Evolutionary conservation across 2,329 filamentous ascomycete species (phyloP).

Genomic region (Monosporascus cannonballus): DNA sequence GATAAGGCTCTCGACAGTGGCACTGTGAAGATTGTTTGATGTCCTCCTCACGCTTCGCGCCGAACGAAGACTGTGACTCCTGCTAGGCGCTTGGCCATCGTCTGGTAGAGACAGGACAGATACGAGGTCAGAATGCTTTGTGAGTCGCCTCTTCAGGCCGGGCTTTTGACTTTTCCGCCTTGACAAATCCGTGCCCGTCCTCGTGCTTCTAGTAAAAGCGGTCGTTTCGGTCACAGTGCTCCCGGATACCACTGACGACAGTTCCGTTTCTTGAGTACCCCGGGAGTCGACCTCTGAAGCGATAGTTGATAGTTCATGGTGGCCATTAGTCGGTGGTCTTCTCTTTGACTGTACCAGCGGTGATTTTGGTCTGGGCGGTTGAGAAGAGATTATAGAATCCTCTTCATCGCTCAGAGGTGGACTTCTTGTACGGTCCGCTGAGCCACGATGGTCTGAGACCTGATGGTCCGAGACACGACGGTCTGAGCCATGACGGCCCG

Average conservation of each 20-base stretch:
- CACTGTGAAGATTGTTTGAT: conserved; percentile 58
- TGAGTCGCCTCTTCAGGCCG: conserved; percentile 67
- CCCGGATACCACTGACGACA: conserved; percentile 43
- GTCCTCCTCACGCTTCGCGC: conserved; percentile 72
- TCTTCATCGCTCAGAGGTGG: conserved; percentile 8
- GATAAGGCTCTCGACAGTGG: conserved; percentile 70
- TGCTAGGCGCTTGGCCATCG: conserved; percentile 46
- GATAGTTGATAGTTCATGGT: conserved; percentile 53
- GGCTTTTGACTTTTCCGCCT: conserved; percentile 42
- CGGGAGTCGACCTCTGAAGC: conserved; percentile 42
- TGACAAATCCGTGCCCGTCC: conserved; percentile 28
- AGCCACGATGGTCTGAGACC: conserved; percentile 1
- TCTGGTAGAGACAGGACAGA: conserved; percentile 79
- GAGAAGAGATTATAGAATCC: background rate
- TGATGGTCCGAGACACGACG: background rate
- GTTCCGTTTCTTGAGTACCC: conserved; percentile 40
- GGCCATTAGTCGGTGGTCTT: conserved; percentile 46
- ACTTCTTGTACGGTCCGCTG: background rate
- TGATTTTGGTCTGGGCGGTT: background rate
- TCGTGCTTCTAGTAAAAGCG: conserved; percentile 37
- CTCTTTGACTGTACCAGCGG: conserved; percentile 14
- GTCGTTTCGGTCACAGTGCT: conserved; percentile 50
- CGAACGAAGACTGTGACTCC: conserved; percentile 66
- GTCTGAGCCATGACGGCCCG: background rate
- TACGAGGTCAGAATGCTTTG: conserved; percentile 88